Evolutionary conservation across 2,329 filamentous ascomycete genomes (phyloP).

Genomic region (Lasiodiplodia sp.): DNA sequence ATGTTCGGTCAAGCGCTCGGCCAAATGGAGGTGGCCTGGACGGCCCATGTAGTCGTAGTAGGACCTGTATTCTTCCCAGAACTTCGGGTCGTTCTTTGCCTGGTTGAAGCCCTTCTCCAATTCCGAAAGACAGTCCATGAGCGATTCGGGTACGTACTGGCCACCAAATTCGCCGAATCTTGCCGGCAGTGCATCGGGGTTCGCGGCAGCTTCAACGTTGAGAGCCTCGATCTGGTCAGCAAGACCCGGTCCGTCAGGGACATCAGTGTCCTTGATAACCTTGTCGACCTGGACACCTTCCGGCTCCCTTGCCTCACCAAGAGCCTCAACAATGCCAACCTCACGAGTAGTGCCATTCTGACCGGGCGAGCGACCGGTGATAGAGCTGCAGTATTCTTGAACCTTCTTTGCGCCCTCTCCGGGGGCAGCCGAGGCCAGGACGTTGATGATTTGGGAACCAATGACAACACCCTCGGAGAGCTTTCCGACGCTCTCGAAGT

Average conservation of each 20-base stretch:
- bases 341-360: slow-evolving; percentile 65
- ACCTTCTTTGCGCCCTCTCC: slow-evolving; percentile 75
- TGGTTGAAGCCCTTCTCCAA: slow-evolving; percentile 90
- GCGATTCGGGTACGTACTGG: slow-evolving; percentile 94
- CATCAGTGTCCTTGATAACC: slow-evolving; percentile 67
- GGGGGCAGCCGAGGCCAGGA: slow-evolving; percentile 71
- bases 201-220: slow-evolving; percentile 64
- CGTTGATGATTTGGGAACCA: slow-evolving; percentile 91
- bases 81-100: slow-evolving; percentile 84
- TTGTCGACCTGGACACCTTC: slow-evolving; percentile 72
- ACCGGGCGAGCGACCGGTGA: slow-evolving; percentile 64
- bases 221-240: slow-evolving; percentile 86
- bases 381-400: slow-evolving; percentile 83
- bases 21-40: slow-evolving; percentile 88
- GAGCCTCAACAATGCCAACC: slow-evolving; percentile 73
- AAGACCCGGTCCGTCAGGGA: slow-evolving; percentile 68
- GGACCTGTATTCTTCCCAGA: slow-evolving; percentile 96
- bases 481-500: slow-evolving; percentile 84
- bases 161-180: slow-evolving; percentile 96
- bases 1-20: slow-evolving; percentile 84
- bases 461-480: slow-evolving; percentile 95
- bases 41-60: slow-evolving; percentile 98
- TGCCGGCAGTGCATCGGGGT: slow-evolving; percentile 70
- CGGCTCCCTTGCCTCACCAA: slow-evolving; percentile 67
- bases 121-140: slow-evolving; percentile 95